These are phyloP conservation scores for Phoenix dactylifera DNA, from an alignment of 176 grass and related monocot species.

Conservation along the genomic window DNA sequence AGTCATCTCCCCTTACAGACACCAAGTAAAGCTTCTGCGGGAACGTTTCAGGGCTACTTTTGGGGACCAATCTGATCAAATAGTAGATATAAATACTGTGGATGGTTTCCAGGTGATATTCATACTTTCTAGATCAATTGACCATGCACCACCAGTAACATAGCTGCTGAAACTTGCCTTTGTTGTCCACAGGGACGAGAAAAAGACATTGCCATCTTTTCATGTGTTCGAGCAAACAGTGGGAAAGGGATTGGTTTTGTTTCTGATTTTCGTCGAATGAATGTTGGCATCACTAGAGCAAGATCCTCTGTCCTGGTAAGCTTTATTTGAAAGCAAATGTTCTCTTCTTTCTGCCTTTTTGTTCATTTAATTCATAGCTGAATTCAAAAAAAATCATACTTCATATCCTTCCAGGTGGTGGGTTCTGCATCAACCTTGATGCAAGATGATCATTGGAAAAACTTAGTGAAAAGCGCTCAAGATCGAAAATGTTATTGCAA, in stretches of 20 bases:
- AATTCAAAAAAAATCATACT: not conserved
- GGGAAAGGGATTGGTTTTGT: constrained; percentile 86
- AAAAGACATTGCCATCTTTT: constrained; percentile 89
- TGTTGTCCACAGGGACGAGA: constrained; percentile 51
- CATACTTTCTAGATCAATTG: too few relatives aligned
- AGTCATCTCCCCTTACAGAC: constrained; percentile 75
- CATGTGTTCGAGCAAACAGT: constrained; percentile 83
- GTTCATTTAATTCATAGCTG: not conserved
- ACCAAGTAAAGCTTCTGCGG: constrained; percentile 73
- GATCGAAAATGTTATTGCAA: constrained; percentile 46
- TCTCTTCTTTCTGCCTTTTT: constrained; percentile 1
- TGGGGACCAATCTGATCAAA: constrained; percentile 69
- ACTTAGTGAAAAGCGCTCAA: constrained; percentile 76
- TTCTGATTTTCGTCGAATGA: constrained; percentile 91
- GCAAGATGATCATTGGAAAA: constrained; percentile 83
- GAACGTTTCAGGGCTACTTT: constrained; percentile 67
- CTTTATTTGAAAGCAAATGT: not conserved
- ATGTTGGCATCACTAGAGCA: constrained; percentile 93
- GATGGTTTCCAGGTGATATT: constrained; percentile 85
- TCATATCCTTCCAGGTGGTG: constrained; percentile 39
- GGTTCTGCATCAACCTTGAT: constrained; percentile 80
- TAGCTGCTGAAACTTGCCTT: not conserved
- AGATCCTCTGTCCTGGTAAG: constrained; percentile 76
- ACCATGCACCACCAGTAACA: too few relatives aligned
- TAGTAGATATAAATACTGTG: constrained; percentile 87